Base-by-base conservation (phyloP, 345 rosid genomes). In the Populus deltoides region DNA sequence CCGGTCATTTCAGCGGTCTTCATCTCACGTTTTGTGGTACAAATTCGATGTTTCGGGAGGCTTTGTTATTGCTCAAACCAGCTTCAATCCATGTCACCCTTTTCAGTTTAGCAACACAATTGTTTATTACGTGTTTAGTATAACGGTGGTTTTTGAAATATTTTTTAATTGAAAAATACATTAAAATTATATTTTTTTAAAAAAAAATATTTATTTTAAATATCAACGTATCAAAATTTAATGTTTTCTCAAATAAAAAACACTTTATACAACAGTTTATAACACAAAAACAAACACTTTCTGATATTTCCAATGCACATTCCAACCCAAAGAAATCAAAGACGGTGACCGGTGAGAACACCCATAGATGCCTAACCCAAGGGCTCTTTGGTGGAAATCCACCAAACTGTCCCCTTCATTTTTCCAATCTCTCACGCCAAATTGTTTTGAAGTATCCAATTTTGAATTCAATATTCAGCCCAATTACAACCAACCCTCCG, bases 341-440 rank as follows among this genome's bases (percentile, higher is more conserved):
- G 70, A 39, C 71, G 75, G 31, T 71, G 71, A 9, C 24, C 35
- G 53, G 73, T 79, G 84, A 75, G 79, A 78, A 71, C 57, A 68
- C 18, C 49, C 39, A 36, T 36, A 55, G 74, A 72, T 59, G 78
- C 79, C 80, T 75, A 55, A 72, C 63, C 67, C 38, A 33, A n/a
- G 80, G 45, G 51, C 67, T 38, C 17, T 38, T 73, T 51, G 72
- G 88, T 90, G 93, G 83, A 29, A 35, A 67, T 38, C 18, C 53
- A 81, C 91, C 91, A 78, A 88, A 83, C 84, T 71, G 8, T 71
- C 73, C 7, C 35, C 49, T 16, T 27, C 43, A 15, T 43, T 41
- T 31, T 59, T 66, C 53, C 25, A 55, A 51, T 78, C 35, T 80
- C 63, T 67, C 61, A 17, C 72, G 59, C 68, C 38, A 71, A 27